A percentile compares a stretch with the other conserved stretches of the same genome.
Evolutionary conservation across 2,329 filamentous ascomycete genomes (phyloP).

Genomic region (Fusarium torreyae): DNA sequence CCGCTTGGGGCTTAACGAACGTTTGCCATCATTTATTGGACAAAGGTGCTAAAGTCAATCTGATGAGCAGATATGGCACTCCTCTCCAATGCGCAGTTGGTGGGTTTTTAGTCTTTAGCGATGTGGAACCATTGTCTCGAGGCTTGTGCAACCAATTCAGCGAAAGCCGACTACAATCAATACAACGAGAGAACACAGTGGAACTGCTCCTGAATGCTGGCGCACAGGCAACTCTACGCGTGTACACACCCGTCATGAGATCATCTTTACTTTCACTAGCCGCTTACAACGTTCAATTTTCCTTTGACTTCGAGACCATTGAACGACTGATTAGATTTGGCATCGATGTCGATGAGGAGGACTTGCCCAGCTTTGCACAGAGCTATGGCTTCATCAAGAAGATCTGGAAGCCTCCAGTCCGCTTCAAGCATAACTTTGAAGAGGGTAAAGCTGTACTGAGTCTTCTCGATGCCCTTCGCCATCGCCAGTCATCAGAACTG

Average conservation of each 20-base stretch:
- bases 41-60: neutral
- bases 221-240: neutral
- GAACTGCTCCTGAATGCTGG: neutral
- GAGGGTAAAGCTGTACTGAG: neutral
- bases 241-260: neutral
- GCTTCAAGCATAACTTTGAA: neutral
- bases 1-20: neutral
- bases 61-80: slow-evolving; percentile 1
- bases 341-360: neutral
- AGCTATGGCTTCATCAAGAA: fast-evolving
- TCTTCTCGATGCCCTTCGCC: neutral
- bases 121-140: too few relatives aligned
- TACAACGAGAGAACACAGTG: neutral
- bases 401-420: neutral
- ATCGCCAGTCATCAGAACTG: neutral
- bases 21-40: neutral
- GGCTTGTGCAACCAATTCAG: too few relatives aligned
- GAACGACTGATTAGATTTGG: neutral
- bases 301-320: neutral
- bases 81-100: neutral
- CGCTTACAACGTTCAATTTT: too few relatives aligned
- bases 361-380: neutral
- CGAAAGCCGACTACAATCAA: too few relatives aligned
- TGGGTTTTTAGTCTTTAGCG: neutral
- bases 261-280: neutral